Evolutionary conservation across 352 stramenopile species (phyloP).

Genomic region (Pythium folliculosum): DNA sequence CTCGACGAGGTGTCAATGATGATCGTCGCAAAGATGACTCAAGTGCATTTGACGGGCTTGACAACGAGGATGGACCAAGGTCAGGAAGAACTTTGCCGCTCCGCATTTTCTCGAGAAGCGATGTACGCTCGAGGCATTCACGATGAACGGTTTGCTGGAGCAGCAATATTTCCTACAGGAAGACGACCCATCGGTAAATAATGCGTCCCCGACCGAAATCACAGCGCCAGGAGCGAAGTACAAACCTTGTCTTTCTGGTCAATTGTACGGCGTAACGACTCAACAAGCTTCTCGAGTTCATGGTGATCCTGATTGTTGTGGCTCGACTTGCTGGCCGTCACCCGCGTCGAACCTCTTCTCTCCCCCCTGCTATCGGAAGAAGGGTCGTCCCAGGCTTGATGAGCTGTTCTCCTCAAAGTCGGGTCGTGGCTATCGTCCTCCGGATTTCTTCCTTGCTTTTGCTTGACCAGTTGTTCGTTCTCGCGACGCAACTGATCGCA

Average conservation of each 20-base stretch:
- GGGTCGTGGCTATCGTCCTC: conserved; percentile 15
- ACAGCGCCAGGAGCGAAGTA: background rate
- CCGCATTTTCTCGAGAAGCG: conserved; percentile 71
- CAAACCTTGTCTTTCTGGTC: conserved; percentile 51
- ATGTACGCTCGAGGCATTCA: conserved; percentile 81
- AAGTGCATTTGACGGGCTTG: background rate
- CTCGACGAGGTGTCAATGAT: conserved; percentile 1
- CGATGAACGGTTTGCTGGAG: conserved; percentile 83
- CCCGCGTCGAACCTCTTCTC: background rate
- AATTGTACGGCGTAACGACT: conserved; percentile 40
- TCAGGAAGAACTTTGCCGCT: conserved; percentile 71
- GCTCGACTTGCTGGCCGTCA: background rate
- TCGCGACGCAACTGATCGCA: conserved; percentile 19
- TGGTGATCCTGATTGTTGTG: conserved; percentile 47
- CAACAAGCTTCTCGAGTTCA: conserved; percentile 45
- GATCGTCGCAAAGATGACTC: conserved; percentile 13
- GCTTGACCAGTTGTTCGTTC: conserved; percentile 20
- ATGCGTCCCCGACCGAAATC: background rate
- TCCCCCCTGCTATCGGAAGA: background rate
- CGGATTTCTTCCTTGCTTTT: background rate
- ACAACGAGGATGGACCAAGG: conserved; percentile 14
- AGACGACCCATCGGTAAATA: too few species aligned
- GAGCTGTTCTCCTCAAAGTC: background rate
- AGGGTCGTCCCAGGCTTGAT: conserved; percentile 19
- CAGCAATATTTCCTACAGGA: conserved; percentile 62